Evolutionary conservation across 2,329 filamentous ascomycete genomes (phyloP), one percentile per base, ranked within the genome.

Genomic region (Hypoxylon sp.): DNA sequence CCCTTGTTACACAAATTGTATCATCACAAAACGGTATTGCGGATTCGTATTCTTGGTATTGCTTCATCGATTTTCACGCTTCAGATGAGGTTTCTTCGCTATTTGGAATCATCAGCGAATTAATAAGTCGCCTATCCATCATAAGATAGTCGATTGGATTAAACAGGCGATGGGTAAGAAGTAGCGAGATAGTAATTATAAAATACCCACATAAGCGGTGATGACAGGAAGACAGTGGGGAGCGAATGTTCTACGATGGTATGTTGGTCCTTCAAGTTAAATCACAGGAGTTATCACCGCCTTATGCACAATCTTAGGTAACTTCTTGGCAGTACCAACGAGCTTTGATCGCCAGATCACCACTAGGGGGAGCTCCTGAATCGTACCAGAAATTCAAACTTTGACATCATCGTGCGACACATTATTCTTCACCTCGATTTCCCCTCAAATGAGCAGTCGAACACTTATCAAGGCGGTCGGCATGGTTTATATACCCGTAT

Each of bases 281-380:
- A 61, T 14, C 17, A 36, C n/a, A 43, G 17, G 38, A 43, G 38
- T 21, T 21, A 43, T 3, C 14, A 21, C n/a, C 17, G 38, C 25
- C 48, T 25, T 28, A 43, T 51, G 34, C 34, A 45, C 5, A 19
- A 23, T 53, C 6, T 28, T 17, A n/a, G n/a, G n/a, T n/a, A 51
- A 38, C 34, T 11, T 17, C 17, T 52, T 36, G 28, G 25, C 46
- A 57, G 46, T 19, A 51, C 25, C 17, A 55, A 21, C 5, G 38
- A 34, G 43, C n/a, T 57, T 49, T 57, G 62, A 65, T 60, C 51
- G 19, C n/a, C 38, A 32, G 57, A 61, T 57, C 58, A 41, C 50
- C 41, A 14, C 50, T 58, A 34, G 63, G 63, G 63, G 51, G 21
- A 2, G 11, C 17, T 52, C 57, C 34, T 50, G 34, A 48, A 46